Evolutionary conservation across 2,329 filamentous ascomycete genomes (phyloP), one percentile per base, ranked within the genome.

Genomic region (Ophiostoma perfectum): DNA sequence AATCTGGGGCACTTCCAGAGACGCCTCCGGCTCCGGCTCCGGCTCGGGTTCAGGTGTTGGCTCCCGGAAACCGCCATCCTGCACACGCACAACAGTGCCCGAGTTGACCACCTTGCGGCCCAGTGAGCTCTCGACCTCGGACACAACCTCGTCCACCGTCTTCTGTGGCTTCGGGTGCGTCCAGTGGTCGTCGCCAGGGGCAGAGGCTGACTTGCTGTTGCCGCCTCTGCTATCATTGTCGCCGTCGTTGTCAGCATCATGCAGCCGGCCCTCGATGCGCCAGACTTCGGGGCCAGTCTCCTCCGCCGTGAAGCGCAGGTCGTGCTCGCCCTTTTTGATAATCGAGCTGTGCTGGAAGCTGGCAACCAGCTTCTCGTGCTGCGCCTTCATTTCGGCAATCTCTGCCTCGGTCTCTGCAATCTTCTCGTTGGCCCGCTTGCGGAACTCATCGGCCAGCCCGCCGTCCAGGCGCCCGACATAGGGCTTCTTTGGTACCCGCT

Each of bases 401-500:
- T 98, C 93, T 0, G 86, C 86, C 70, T 91, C 87, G 66, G 91
- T 90, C 41, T 90, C 86, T 8, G 86, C 84, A 11, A 95, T 84
- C 75, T 90, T 90, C 64, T 90, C 86, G 36, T 86, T 81, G 1
- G 93, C 90, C 47, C 93, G 87, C 75, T 90, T 89, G 69, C 90
- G 88, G 77, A 98, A 97, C 73, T 95, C 90, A 62, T 92, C 89
- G 0, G 93, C 87, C 74, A 94, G 87, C n/a, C 86, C 90, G 2
- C 87, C 80, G 70, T 92, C 90, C 66, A 97, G 80, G 70, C 86
- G 88, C 36, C 86, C 86, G 14, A 86, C 82, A 68, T 90, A 86
- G 60, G 88, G 85, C 71, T 88, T 83, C 65, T 88, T 85, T 0
- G 80, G 78, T 4, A 78, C 74, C 39, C 81, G 77, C 36, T 78